Percentiles rank a stretch among this genome's conserved stretches.
Conservation (phyloP, 2,329 filamentous ascomycete species). For the Stagonosporopsis cucurbitacearum region DNA sequence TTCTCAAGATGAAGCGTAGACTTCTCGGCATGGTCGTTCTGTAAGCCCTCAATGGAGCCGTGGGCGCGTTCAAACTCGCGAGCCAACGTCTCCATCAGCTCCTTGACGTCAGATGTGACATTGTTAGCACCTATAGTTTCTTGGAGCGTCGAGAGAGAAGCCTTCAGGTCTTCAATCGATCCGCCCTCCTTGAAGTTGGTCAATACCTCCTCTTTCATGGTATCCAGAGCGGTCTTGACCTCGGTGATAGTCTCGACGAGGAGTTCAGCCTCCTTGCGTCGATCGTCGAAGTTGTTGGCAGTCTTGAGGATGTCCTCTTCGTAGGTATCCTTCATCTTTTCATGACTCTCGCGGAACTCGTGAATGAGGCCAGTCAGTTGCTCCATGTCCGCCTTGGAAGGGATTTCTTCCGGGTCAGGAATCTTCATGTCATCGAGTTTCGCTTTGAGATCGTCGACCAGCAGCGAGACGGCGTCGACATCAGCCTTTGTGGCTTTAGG, state of each 20-base stretch:
- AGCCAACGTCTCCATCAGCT: conserved; percentile 75
- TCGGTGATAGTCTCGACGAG: conserved; percentile 80
- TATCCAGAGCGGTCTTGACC: conserved; percentile 77
- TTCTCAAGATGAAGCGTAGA: conserved; percentile 63
- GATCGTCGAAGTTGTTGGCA: conserved; percentile 80
- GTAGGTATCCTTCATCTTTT: conserved; percentile 74
- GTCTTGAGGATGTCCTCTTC: conserved; percentile 76
- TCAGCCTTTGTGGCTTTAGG: conserved; percentile 80
- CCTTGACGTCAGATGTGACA: conserved; percentile 59
- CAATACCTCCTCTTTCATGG: conserved; percentile 78
- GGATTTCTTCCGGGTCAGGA: conserved; percentile 72
- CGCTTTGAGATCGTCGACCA: conserved; percentile 84
- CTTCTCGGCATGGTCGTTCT: conserved; percentile 75
- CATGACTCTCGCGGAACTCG: conserved; percentile 63
- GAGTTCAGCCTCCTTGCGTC: conserved; percentile 80
- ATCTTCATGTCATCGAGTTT: conserved; percentile 76
- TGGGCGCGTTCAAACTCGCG: conserved; percentile 87
- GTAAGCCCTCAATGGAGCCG: conserved; percentile 77
- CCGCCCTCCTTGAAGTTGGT: conserved; percentile 78
- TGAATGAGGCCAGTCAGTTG: conserved; percentile 62
- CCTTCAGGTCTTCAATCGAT: conserved; percentile 64
- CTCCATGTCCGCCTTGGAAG: conserved; percentile 77
- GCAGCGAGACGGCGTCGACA: conserved; percentile 77
- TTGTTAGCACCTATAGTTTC: conserved; percentile 65
- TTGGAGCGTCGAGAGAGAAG: conserved; percentile 71